These are phyloP conservation scores for Ramularia endophylla DNA, from an alignment of 2,329 filamentous ascomycete species.

Conservation along the genomic window DNA sequence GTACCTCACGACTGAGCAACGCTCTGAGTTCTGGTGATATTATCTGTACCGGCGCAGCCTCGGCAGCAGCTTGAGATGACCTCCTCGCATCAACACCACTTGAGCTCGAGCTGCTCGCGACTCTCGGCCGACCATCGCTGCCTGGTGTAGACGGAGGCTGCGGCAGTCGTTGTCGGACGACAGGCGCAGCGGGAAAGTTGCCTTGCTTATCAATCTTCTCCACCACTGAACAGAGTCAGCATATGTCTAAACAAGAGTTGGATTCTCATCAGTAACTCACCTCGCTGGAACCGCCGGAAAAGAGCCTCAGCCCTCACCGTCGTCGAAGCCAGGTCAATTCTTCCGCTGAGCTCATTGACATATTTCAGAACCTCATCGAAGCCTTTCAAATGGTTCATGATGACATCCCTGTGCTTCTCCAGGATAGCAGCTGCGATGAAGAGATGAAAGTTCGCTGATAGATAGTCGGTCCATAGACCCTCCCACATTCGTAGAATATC, in stretches of 20 bases:
- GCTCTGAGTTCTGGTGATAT: conserved; percentile 59
- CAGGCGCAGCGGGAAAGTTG: conserved; percentile 62
- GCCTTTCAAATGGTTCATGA: conserved; percentile 87
- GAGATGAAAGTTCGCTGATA: conserved; percentile 84
- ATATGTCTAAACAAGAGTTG: too few relatives aligned
- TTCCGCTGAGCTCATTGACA: conserved; percentile 90
- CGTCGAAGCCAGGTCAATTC: conserved; percentile 82
- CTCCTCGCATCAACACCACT: not conserved
- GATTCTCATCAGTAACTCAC: too few relatives aligned
- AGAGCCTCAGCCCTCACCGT: conserved; percentile 82
- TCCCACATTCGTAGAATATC: conserved; percentile 91
- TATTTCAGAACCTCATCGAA: conserved; percentile 99
- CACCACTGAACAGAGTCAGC: too few relatives aligned
- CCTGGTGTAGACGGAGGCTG: conserved; percentile 21
- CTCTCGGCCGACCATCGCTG: conserved; percentile 17
- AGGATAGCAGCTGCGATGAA: conserved; percentile 91
- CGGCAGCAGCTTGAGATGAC: conserved; percentile 14
- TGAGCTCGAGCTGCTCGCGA: conserved; percentile 5
- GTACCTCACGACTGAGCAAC: conserved; percentile 56
- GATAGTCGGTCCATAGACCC: conserved; percentile 84
- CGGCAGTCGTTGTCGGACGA: conserved; percentile 45
- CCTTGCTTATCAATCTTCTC: conserved; percentile 89
- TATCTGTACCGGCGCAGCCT: conserved; percentile 41
- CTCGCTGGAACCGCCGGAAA: conserved; percentile 79
- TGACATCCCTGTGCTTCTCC: conserved; percentile 93